Conservation (phyloP, 257 asterid species). For the Solanum chiquidenum region DNA sequence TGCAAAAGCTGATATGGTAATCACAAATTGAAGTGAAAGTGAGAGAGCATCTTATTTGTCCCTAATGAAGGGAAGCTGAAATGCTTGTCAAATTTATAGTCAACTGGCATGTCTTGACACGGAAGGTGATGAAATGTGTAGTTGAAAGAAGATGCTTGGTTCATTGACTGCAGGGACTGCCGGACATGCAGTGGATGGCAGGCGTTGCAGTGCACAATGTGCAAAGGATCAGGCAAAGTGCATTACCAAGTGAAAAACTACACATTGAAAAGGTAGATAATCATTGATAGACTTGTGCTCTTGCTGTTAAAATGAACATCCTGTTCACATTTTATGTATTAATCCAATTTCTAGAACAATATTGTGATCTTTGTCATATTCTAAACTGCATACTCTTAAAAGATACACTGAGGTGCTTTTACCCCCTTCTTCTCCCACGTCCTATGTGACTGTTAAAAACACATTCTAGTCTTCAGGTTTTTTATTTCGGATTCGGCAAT, state of each 20-base stretch:
- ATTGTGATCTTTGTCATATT: not conserved
- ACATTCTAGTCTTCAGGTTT: not conserved
- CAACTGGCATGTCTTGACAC: not conserved
- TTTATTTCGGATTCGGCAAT: not conserved
- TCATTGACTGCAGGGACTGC: slow-evolving; percentile 57
- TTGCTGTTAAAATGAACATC: not conserved
- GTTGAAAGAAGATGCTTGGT: not conserved
- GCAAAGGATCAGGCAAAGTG: slow-evolving; percentile 90
- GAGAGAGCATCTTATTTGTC: not conserved
- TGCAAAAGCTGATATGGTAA: not conserved
- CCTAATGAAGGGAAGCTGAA: not conserved
- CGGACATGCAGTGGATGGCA: slow-evolving; percentile 84
- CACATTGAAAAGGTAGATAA: slow-evolving; percentile 61
- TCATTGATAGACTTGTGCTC: not conserved
- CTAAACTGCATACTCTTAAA: not conserved
- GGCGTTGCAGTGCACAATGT: slow-evolving; percentile 90
- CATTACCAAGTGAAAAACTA: slow-evolving; percentile 84
- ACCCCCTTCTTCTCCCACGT: not conserved
- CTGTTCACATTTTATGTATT: not conserved
- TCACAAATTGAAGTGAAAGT: not conserved
- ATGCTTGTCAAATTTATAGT: not conserved
- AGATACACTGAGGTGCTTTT: not conserved
- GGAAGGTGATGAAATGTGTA: not conserved
- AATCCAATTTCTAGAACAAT: not conserved
- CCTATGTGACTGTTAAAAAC: not conserved